These are phyloP conservation scores for Glycine latifolia DNA, from an alignment of 306 rosid species.

Conservation along the genomic window DNA sequence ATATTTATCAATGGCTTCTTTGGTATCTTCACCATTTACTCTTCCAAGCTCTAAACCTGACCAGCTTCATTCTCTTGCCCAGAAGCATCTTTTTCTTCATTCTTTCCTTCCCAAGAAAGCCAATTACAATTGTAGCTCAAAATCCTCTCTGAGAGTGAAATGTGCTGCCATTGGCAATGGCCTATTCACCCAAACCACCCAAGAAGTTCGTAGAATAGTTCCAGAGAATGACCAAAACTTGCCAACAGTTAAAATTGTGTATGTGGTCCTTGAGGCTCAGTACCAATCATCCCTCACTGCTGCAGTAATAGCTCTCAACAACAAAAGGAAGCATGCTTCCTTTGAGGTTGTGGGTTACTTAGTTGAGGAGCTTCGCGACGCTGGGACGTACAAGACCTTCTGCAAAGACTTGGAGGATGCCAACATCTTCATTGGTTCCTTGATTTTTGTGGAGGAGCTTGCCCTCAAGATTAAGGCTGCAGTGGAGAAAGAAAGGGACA, in stretches of 20 bases:
- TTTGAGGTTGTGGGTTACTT: constrained; percentile 89
- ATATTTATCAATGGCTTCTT: constrained; percentile 72
- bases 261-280: constrained; percentile 96
- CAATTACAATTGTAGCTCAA: constrained; percentile 44
- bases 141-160: constrained; percentile 64
- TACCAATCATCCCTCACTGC: constrained; percentile 90
- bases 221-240: constrained; percentile 69
- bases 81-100: constrained; percentile 80
- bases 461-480: constrained; percentile 86
- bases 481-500: constrained; percentile 87
- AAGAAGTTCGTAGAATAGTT: constrained; percentile 86
- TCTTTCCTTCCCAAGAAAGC: constrained; percentile 83
- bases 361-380: constrained; percentile 92
- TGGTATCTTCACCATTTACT: constrained; percentile 76
- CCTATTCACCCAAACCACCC: constrained; percentile 91
- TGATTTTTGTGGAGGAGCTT: constrained; percentile 95
- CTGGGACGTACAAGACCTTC: constrained; percentile 58
- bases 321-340: constrained; percentile 58
- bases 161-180: constrained; percentile 91
- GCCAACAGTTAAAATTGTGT: constrained; percentile 83
- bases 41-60: constrained; percentile 70
- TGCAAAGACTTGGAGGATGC: constrained; percentile 91
- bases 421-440: constrained; percentile 87
- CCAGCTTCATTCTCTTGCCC: constrained; percentile 70
- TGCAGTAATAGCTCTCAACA: constrained; percentile 80